These are phyloP conservation scores for Flaveria robusta DNA, from an alignment of 129 eudicot genomes.

Conservation along the genomic window DNA sequence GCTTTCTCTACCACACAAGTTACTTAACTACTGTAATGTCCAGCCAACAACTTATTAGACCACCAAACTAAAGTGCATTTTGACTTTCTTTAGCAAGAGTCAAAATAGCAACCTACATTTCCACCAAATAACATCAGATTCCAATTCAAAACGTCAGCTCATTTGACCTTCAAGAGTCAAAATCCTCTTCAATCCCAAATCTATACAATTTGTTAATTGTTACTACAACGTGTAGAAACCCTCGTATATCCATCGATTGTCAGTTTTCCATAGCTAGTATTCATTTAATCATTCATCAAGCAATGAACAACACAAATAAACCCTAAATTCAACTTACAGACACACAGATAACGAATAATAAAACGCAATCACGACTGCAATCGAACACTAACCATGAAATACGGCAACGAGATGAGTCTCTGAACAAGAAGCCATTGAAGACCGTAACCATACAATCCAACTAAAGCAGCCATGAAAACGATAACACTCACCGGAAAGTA, in stretches of 20 bases:
- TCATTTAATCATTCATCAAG: background rate
- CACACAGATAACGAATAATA: background rate
- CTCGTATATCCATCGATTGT: too few species aligned
- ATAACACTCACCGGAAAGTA: slow-evolving; percentile 55
- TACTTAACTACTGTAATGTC: background rate
- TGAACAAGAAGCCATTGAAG: slow-evolving; percentile 62
- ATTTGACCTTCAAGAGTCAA: slow-evolving; percentile 5
- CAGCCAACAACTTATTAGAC: slow-evolving; percentile 25
- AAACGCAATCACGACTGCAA: background rate
- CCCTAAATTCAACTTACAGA: background rate
- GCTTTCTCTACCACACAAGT: slow-evolving; percentile 34
- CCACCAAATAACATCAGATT: slow-evolving; percentile 10
- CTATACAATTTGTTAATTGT: slow-evolving; percentile 2
- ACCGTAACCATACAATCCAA: slow-evolving; percentile 66
- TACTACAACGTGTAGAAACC: background rate
- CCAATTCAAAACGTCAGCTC: background rate
- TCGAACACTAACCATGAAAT: slow-evolving; percentile 50
- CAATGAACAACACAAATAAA: background rate
- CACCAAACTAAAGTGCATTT: slow-evolving; percentile 23
- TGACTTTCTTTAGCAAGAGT: slow-evolving; percentile 20
- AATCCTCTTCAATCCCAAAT: background rate
- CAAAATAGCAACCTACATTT: slow-evolving; percentile 17
- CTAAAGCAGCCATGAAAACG: slow-evolving; percentile 49
- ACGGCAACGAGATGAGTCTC: slow-evolving; percentile 50
- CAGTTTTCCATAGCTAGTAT: too few species aligned